phyloP scores from a whole-genome alignment of 2,329 filamentous ascomycete species.

The Epichloe typhina region DNA sequence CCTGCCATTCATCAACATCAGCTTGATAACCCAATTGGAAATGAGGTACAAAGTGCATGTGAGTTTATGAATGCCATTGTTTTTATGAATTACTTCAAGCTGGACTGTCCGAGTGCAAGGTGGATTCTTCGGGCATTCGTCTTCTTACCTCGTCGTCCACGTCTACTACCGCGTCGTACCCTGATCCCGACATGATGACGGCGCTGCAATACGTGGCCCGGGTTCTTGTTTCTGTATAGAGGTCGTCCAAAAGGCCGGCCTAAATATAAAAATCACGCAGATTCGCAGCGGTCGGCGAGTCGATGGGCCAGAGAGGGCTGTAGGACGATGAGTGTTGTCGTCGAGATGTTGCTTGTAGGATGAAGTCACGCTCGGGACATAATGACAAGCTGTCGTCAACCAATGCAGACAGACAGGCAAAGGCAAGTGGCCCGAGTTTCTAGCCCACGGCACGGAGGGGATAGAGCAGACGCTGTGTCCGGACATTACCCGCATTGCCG shows the following conservation, averaged over 20 bases:
- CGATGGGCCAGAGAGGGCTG: neutral
- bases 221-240: slow-evolving; percentile 1
- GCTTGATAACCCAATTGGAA: neutral
- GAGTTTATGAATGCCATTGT: neutral
- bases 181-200: slow-evolving; percentile 59
- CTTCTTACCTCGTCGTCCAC: slow-evolving; percentile 75
- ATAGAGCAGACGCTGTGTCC: too few species aligned
- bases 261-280: neutral
- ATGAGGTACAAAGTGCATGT: neutral
- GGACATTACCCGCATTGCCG: too few species aligned
- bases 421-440: too few species aligned
- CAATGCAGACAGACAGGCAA: too few species aligned
- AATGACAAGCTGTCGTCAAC: neutral
- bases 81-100: neutral
- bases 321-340: neutral
- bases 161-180: slow-evolving; percentile 96
- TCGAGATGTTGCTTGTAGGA: neutral
- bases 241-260: neutral
- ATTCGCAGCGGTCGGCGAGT: neutral
- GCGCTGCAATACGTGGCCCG: slow-evolving; percentile 11
- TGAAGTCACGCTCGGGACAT: neutral
- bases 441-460: neutral
- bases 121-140: neutral
- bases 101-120: neutral
- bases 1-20: slow-evolving; percentile 38